phyloP scores from a whole-genome alignment of 768 basidiomycete species.

The Termitomyces sp. region DNA sequence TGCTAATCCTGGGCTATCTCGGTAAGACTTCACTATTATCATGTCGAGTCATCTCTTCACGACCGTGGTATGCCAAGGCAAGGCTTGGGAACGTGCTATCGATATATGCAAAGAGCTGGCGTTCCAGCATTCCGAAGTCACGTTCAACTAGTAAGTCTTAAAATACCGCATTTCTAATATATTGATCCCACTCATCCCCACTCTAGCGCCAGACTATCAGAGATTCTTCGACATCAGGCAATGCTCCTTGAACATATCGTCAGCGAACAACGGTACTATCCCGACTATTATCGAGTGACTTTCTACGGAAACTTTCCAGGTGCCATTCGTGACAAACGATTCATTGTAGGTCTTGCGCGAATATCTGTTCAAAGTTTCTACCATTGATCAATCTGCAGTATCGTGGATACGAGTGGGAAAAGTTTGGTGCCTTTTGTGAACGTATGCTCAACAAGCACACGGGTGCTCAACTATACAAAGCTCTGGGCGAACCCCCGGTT shows the following conservation, averaged over 20 bases:
- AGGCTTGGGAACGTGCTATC: constrained; percentile 95
- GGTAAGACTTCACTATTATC: constrained; percentile 37
- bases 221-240: constrained; percentile 86
- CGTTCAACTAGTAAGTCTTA: constrained; percentile 80
- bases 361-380: neutral
- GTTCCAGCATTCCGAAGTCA: constrained; percentile 82
- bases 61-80: constrained; percentile 70
- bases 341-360: constrained; percentile 60
- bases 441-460: constrained; percentile 89
- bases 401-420: constrained; percentile 95
- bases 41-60: neutral
- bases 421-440: constrained; percentile 85
- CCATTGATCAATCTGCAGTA: constrained; percentile 47
- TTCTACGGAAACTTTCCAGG: constrained; percentile 91
- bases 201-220: constrained; percentile 70
- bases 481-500: constrained; percentile 70
- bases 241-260: constrained; percentile 84
- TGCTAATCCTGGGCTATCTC: constrained; percentile 91
- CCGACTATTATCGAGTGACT: constrained; percentile 90
- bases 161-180: neutral
- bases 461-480: constrained; percentile 75
- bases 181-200: neutral
- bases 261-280: constrained; percentile 77
- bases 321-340: constrained; percentile 85
- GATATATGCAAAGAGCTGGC: constrained; percentile 92